Conservation (phyloP, 805 yeast genomes). For the Candida ficus region DNA sequence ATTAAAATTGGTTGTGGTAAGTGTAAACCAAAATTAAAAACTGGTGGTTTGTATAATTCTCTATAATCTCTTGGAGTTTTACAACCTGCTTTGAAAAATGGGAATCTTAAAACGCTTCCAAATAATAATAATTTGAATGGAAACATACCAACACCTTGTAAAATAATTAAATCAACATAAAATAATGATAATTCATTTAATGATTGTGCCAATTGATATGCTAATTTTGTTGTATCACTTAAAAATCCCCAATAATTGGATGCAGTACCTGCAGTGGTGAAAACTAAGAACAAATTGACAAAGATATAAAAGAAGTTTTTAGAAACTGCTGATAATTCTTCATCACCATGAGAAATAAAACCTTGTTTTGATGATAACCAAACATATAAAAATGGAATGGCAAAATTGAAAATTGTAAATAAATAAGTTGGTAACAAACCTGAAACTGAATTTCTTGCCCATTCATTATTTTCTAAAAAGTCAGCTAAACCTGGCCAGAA, state of each 20-base stretch:
- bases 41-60: constrained; percentile 79
- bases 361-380: constrained; percentile 85
- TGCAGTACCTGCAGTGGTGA: constrained; percentile 91
- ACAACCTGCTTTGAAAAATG: constrained; percentile 57
- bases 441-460: constrained; percentile 78
- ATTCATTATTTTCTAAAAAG: constrained; percentile 53
- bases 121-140: constrained; percentile 81
- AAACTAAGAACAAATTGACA: constrained; percentile 88
- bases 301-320: constrained; percentile 94
- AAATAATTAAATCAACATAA: constrained; percentile 79
- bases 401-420: constrained; percentile 76
- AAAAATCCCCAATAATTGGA: constrained; percentile 73
- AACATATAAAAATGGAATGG: constrained; percentile 81
- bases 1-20: constrained; percentile 89
- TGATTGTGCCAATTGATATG: constrained; percentile 79
- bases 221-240: constrained; percentile 86
- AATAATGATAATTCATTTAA: constrained; percentile 75
- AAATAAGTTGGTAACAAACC: constrained; percentile 89
- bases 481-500: constrained; percentile 82
- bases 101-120: constrained; percentile 73
- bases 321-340: constrained; percentile 81
- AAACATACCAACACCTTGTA: constrained; percentile 84
- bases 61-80: constrained; percentile 81
- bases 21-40: constrained; percentile 84
- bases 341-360: constrained; percentile 86